Base-by-base conservation (phyloP, 2,329 filamentous ascomycete species). In the Ceratocystis harringtonii region DNA sequence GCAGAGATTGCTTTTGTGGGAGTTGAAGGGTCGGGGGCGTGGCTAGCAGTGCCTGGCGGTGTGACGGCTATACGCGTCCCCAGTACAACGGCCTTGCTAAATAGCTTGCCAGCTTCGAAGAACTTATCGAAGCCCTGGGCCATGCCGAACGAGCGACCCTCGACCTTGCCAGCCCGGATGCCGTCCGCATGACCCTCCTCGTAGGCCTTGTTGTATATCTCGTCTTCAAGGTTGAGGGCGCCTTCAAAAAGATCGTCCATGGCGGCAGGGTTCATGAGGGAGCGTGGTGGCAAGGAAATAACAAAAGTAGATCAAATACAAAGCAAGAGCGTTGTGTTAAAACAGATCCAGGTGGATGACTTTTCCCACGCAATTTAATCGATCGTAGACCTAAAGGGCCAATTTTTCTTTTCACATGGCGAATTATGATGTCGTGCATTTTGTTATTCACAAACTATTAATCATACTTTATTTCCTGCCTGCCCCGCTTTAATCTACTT, bases 61-160 rank as follows among this genome's bases (percentile, higher is more conserved):
- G 22, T 15, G 7, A 10, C 2, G 78, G 25, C 50, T 10, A 91
- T 75, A 64, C 91, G 81, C 68, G 89, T 88, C 12, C 86, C 85
- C 92, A 92, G 97, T n/a, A 97, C 80, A 28, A 88, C 76, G 15
- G 90, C 85, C 71, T 85, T 86, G 57, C 90, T 89, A 70, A 92
- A 87, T 41, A 97, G 76, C 67, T 81, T 81, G 1, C 92, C 92
- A 74, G 90, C 83, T 68, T 90, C 86, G 52, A 88, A 73, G 72
- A 95, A 96, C 76, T 96, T 97, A 71, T 96, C 90, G 71, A 94
- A 97, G 0, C 92, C 92, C 69, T 92, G 94, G 73, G 95, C 88
- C 52, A 97, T 83, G 0, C 92, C 94, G 72, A 97, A 90, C 22
- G 90, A 84, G 63, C 91, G 88, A 68, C 94, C 94, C 79, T 99